phyloP scores from a whole-genome alignment of 2,329 filamentous ascomycete genomes.

The Stagonosporopsis vannaccii region DNA sequence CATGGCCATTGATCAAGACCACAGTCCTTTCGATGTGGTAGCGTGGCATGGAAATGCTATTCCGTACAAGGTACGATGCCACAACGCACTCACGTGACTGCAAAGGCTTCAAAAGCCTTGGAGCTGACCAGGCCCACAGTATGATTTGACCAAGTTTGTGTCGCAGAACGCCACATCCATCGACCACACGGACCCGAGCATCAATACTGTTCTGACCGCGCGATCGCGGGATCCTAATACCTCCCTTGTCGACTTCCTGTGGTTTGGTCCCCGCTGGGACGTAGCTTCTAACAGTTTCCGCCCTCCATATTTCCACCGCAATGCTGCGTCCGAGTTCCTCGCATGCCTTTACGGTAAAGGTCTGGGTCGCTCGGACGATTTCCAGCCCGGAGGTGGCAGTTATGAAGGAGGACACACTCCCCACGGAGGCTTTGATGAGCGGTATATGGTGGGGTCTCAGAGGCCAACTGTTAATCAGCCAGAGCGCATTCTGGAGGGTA shows the following conservation, averaged over 20 bases:
- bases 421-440: slow-evolving; percentile 40
- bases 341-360: slow-evolving; percentile 49
- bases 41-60: slow-evolving; percentile 53
- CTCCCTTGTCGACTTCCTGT: slow-evolving; percentile 49
- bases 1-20: slow-evolving; percentile 46
- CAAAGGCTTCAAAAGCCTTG: no score
- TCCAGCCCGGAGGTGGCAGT: slow-evolving; percentile 35
- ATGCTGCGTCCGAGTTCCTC: slow-evolving; percentile 48
- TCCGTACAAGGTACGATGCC: slow-evolving; percentile 52
- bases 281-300: slow-evolving; percentile 50
- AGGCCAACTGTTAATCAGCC: not conserved
- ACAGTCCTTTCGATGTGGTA: slow-evolving; percentile 54
- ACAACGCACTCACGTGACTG: no score
- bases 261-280: slow-evolving; percentile 51
- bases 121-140: slow-evolving; percentile 43
- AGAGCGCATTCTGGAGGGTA: not conserved
- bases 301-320: slow-evolving; percentile 51
- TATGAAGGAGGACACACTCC: slow-evolving; percentile 50
- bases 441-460: not conserved
- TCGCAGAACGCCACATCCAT: slow-evolving; percentile 49
- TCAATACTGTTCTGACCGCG: slow-evolving; percentile 50
- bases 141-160: slow-evolving; percentile 60
- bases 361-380: slow-evolving; percentile 53
- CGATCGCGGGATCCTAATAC: slow-evolving; percentile 48
- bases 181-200: slow-evolving; percentile 50